These are phyloP conservation scores for Coemansia umbellata DNA, from an alignment of 192 early-diverging fungal species.

Conservation along the genomic window DNA sequence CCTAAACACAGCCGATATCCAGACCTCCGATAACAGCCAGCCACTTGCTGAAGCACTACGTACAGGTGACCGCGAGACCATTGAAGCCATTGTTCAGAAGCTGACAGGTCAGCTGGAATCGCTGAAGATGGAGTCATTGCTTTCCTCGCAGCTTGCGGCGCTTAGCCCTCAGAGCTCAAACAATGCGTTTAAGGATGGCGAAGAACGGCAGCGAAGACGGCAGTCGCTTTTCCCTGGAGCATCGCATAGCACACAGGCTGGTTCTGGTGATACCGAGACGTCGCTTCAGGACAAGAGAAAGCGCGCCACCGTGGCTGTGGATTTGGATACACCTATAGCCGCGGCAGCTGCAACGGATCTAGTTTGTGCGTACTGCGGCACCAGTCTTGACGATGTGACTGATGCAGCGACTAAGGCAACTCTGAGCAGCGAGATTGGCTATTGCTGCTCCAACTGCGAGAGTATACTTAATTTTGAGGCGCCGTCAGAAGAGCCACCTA, in stretches of 20 bases:
- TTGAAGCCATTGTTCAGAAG: conserved; percentile 42
- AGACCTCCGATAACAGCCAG: conserved; percentile 15
- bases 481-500: background rate
- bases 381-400: conserved; percentile 23
- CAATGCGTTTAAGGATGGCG: background rate
- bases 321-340: conserved; percentile 6
- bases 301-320: conserved; percentile 39
- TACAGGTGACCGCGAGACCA: conserved; percentile 43
- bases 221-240: conserved; percentile 19
- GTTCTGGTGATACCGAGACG: background rate
- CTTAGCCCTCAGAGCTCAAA: conserved; percentile 2
- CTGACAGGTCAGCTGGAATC: conserved; percentile 45
- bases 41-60: conserved; percentile 41
- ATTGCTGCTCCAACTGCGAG: conserved; percentile 51
- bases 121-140: conserved; percentile 32
- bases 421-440: conserved; percentile 46
- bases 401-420: conserved; percentile 24
- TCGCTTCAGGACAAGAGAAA: conserved; percentile 17
- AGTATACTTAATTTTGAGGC: conserved; percentile 21
- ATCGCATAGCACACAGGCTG: conserved; percentile 4
- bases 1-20: conserved; percentile 5
- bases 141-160: conserved; percentile 19
- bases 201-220: conserved; percentile 19
- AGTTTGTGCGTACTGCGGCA: conserved; percentile 42
- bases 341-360: background rate